Conservation (phyloP, 192 early-diverging fungal genomes). For the Coemansia sp. region DNA sequence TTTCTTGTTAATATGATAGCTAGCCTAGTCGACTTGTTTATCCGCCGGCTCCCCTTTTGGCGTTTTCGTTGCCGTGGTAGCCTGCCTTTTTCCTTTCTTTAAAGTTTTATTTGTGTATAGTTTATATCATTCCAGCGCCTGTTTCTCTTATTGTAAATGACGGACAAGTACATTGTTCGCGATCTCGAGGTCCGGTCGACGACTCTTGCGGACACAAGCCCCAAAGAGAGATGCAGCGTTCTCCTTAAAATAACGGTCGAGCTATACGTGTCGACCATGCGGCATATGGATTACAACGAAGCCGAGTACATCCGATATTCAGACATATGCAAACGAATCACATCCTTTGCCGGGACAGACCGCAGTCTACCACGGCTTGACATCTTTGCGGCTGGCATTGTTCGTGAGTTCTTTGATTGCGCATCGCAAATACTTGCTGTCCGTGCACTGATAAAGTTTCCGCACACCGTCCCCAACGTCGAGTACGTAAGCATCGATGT, state of each 20-base stretch:
- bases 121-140: neutral
- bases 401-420: constrained; percentile 61
- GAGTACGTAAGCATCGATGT: constrained; percentile 88
- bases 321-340: constrained; percentile 72
- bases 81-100: neutral
- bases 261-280: neutral
- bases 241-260: neutral
- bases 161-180: constrained; percentile 71
- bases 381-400: constrained; percentile 70
- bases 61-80: too few species aligned
- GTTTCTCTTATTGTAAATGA: constrained; percentile 14
- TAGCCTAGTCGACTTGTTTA: neutral
- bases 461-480: constrained; percentile 84
- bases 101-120: neutral
- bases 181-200: constrained; percentile 72
- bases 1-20: neutral
- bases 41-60: neutral
- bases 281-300: neutral
- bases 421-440: constrained; percentile 63
- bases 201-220: neutral
- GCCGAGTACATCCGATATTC: constrained; percentile 73
- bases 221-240: neutral
- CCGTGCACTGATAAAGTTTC: constrained; percentile 77
- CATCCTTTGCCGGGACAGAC: constrained; percentile 72
- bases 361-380: constrained; percentile 69